Evolutionary conservation across 257 asterid genomes (phyloP), one percentile per base, ranked within the genome.

Genomic region (Solanum sitiens): DNA sequence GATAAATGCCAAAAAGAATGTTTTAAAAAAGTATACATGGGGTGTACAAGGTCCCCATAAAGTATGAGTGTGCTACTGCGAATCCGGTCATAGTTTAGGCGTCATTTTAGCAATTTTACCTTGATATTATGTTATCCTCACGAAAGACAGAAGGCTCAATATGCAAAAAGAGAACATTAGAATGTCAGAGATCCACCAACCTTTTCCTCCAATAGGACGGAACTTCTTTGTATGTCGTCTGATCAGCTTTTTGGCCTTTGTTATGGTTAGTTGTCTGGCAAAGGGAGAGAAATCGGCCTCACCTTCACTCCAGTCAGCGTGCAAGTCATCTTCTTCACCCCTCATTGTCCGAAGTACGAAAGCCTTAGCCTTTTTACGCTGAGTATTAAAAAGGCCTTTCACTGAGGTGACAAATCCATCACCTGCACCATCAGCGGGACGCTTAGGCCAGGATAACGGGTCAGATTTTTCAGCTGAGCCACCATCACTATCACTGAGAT

Each of bases 211-310:
- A 89, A 93, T 93, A 37, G 98, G 89, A 12, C 98, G 95, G 91
- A 97, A 95, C 92, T 97, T 97, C 86, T 95, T 97, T 6, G 99
- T 97, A 87, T 96, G 99, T 67, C 99, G 94, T 88, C 97, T 92
- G 75, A 96, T 95, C 85, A 97, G 90, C 91, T 92, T 92, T 89
- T 93, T 96, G 47, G 99, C 97, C 91, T 96, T 96, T 23, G 97
- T 96, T 74, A 96, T 95, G 72, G 99, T 95, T 20, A 97, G 92
- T 91, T 97, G 98, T 88, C 98, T 93, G 56, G 99, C 95, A 37
- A 94, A 93, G 14, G 99, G 99, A 84, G 99, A 97, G 93, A 94
- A 97, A 87, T 96, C 99, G 18, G 99, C 98, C 87, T 97, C 99
- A 73, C 99, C 95, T 89, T 97, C 99, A 87, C 99, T 97, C 98